Evolutionary conservation across 768 basidiomycete species (phyloP).

Genomic region (Pluteus cervinus): DNA sequence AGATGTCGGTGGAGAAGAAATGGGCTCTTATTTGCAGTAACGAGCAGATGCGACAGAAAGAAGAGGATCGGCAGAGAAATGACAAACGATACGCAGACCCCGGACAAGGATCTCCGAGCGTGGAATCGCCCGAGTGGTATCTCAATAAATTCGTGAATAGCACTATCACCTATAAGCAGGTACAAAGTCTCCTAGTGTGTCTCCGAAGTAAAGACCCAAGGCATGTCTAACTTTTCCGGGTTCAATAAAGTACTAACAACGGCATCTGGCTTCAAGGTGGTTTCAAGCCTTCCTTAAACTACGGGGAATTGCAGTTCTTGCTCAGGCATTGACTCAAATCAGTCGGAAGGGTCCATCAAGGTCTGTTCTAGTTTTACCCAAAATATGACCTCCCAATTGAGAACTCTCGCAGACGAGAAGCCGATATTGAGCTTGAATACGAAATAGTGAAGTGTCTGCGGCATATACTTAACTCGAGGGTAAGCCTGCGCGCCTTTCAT

Average conservation of each 20-base stretch:
- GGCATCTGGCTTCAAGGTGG: slow-evolving; percentile 48
- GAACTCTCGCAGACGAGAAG: slow-evolving; percentile 39
- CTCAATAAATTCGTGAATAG: slow-evolving; percentile 86
- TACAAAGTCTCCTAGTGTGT: slow-evolving; percentile 67
- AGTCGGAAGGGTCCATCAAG: slow-evolving; percentile 63
- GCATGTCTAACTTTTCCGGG: no score
- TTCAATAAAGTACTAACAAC: slow-evolving; percentile 13
- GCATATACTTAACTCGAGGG: slow-evolving; percentile 59
- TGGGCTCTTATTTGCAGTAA: slow-evolving; percentile 88
- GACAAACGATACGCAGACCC: slow-evolving; percentile 52
- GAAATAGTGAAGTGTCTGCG: slow-evolving; percentile 87
- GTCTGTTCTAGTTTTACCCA: slow-evolving; percentile 33
- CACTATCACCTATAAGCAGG: slow-evolving; percentile 78
- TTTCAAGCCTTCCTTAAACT: slow-evolving; percentile 67
- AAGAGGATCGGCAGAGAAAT: slow-evolving; percentile 59
- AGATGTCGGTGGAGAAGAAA: slow-evolving; percentile 74
- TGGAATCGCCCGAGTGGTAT: slow-evolving; percentile 88
- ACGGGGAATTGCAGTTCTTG: slow-evolving; percentile 81
- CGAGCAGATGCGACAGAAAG: slow-evolving; percentile 65
- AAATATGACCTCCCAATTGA: slow-evolving; percentile 6
- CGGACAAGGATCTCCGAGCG: slow-evolving; percentile 44
- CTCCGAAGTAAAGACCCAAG: slow-evolving; percentile 75
- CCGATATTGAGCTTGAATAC: slow-evolving; percentile 71
- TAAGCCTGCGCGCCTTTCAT: slow-evolving; percentile 5
- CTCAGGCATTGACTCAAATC: slow-evolving; percentile 69